Conservation (phyloP, 1,284 basidiomycete genomes). For the Cerrena zonata region DNA sequence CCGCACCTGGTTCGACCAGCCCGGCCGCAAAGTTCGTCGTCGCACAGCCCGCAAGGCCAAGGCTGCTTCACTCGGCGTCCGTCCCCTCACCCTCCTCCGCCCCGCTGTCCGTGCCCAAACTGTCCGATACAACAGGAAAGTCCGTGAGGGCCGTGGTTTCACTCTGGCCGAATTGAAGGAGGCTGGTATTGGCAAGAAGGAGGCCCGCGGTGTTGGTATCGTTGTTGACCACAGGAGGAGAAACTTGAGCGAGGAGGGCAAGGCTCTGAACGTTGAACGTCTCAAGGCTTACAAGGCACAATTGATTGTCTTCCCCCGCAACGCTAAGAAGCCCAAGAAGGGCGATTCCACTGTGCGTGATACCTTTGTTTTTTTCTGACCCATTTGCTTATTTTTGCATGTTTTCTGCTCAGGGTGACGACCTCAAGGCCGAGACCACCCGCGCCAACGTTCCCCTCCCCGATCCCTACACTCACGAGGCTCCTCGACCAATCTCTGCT, state of each 20-base stretch:
- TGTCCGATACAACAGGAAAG: constrained; percentile 96
- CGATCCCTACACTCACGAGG: constrained; percentile 64
- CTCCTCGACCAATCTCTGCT: constrained; percentile 87
- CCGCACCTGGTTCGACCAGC: constrained; percentile 98
- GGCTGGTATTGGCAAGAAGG: constrained; percentile 91
- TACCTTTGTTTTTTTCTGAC: constrained; percentile 6
- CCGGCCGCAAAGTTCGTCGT: constrained; percentile 94
- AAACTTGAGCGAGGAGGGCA: constrained; percentile 96
- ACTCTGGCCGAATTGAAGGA: constrained; percentile 91
- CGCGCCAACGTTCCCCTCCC: constrained; percentile 71
- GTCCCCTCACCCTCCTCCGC: constrained; percentile 87
- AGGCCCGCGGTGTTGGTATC: constrained; percentile 89
- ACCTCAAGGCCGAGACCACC: constrained; percentile 77
- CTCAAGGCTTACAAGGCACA: constrained; percentile 89
- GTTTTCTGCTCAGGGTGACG: constrained; percentile 58
- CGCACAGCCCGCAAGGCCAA: constrained; percentile 90
- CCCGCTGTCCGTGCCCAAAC: constrained; percentile 97
- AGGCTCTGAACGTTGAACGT: constrained; percentile 91
- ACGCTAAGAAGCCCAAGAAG: constrained; percentile 92
- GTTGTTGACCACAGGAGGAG: constrained; percentile 96
- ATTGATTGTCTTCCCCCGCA: constrained; percentile 91
- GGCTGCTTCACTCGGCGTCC: constrained; percentile 87
- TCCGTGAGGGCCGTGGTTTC: constrained; percentile 97
- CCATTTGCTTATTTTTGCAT: constrained; percentile 7
- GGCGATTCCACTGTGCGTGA: constrained; percentile 80